phyloP scores from a whole-genome alignment of 148 eudicot species.

The Dianthus caryophyllus region DNA sequence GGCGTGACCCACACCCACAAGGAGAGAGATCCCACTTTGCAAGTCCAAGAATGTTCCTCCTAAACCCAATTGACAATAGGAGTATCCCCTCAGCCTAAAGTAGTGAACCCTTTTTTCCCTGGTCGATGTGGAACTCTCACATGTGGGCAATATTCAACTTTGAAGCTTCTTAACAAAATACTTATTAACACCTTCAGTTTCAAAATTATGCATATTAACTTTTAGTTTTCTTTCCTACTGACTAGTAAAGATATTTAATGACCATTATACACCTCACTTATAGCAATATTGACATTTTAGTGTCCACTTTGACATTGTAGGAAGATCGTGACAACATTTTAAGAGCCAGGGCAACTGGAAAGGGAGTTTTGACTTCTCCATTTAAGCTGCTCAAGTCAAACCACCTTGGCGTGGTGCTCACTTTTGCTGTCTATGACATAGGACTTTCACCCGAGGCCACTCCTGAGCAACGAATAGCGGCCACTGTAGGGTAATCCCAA shows the following conservation, averaged over 20 bases:
- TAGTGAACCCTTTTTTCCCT: no score
- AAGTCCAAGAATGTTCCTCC: no score
- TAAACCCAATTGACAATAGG: no score
- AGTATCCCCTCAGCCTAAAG: no score
- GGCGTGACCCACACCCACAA: no score
- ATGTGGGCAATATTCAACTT: no score
- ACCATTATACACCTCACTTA: background rate
- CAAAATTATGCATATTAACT: background rate
- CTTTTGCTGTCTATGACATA: slow-evolving; percentile 77
- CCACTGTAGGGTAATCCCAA: slow-evolving; percentile 70
- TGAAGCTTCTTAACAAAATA: no score
- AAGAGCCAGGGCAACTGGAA: slow-evolving; percentile 90
- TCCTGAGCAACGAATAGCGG: slow-evolving; percentile 63
- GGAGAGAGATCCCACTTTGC: no score
- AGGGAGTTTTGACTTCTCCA: slow-evolving; percentile 87
- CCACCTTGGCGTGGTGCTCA: slow-evolving; percentile 88
- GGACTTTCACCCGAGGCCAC: slow-evolving; percentile 64
- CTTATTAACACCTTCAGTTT: background rate
- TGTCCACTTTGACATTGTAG: slow-evolving; percentile 29
- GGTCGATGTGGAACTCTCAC: no score
- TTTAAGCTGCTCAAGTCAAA: slow-evolving; percentile 80
- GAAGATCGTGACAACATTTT: slow-evolving; percentile 93
- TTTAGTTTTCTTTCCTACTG: background rate
- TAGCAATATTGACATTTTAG: background rate
- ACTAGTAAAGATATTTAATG: background rate